Percentiles rank a stretch among this genome's conserved stretches.
Evolutionary conservation across 371 early-diverging fungal genomes (phyloP).

Genomic region (Apophysomyces elegans): DNA sequence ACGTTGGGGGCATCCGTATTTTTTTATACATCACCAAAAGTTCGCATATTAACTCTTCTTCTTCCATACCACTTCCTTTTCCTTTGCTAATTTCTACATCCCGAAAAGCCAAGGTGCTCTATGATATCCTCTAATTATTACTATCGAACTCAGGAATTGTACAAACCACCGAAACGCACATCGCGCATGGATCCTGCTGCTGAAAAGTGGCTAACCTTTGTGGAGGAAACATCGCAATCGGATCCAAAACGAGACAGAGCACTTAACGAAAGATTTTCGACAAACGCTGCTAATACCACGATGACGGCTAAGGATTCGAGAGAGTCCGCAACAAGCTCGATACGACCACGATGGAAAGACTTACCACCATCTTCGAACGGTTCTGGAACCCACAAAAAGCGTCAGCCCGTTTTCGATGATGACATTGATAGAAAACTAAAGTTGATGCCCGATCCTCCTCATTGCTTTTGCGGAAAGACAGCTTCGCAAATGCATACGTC

Average conservation of each 20-base stretch:
- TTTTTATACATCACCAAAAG: too few relatives aligned
- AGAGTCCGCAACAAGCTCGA: background rate
- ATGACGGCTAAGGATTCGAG: too few relatives aligned
- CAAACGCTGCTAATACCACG: background rate
- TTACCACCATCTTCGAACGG: background rate
- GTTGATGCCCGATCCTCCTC: slow-evolving; percentile 18
- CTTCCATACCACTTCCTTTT: too few relatives aligned
- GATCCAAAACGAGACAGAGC: background rate
- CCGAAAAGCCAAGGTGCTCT: too few relatives aligned
- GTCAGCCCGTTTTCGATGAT: background rate
- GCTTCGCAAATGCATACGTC: slow-evolving; percentile 26
- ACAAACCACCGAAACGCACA: background rate
- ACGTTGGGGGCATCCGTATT: too few relatives aligned
- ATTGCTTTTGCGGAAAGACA: slow-evolving; percentile 44
- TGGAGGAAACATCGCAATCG: background rate
- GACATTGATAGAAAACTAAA: background rate
- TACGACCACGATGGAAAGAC: background rate
- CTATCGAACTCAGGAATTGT: too few relatives aligned
- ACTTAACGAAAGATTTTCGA: background rate
- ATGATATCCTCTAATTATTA: too few relatives aligned
- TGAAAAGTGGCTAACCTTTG: slow-evolving; percentile 11
- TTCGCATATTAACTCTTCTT: too few relatives aligned
- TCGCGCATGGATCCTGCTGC: slow-evolving; percentile 14
- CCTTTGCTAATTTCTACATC: too few relatives aligned
- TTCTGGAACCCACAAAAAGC: background rate